A percentile compares a stretch with the other conserved stretches of the same genome.
Evolutionary conservation across 306 rosid species (phyloP).

Genomic region (Carpinus fangiana): DNA sequence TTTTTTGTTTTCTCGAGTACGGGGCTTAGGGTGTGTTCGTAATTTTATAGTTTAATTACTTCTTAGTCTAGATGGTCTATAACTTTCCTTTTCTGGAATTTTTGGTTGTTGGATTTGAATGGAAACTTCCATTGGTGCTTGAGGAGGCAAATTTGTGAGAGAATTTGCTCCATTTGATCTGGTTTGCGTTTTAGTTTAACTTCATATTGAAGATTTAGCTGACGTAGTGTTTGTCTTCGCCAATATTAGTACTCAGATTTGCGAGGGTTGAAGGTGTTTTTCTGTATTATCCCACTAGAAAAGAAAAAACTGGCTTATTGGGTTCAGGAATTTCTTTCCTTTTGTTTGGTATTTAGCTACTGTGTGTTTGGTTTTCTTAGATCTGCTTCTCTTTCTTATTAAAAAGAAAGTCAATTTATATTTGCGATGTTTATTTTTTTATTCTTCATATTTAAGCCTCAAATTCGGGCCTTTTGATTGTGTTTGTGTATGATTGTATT

Average conservation of each 20-base stretch:
- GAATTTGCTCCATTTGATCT: not conserved
- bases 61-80: constrained; percentile 11
- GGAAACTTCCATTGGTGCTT: constrained; percentile 26
- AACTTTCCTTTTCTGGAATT: constrained; percentile 8
- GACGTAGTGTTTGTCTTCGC: constrained; percentile 18
- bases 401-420: not conserved
- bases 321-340: not conserved
- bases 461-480: not conserved
- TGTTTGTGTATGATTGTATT: too few relatives aligned
- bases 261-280: constrained; percentile 4
- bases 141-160: constrained; percentile 21
- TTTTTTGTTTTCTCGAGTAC: constrained; percentile 19
- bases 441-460: not conserved
- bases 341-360: constrained; percentile 13
- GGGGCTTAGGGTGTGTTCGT: constrained; percentile 26
- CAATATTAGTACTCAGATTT: not conserved
- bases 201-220: constrained; percentile 22
- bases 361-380: constrained; percentile 12
- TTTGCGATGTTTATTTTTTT: not conserved
- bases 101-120: not conserved
- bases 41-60: not conserved
- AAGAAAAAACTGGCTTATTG: not conserved
- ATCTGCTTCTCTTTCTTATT: constrained; percentile 20
- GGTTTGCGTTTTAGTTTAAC: not conserved
- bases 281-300: not conserved